These are phyloP conservation scores for Tillandsia leiboldiana DNA, from an alignment of 176 grass and related monocot species.

Conservation along the genomic window DNA sequence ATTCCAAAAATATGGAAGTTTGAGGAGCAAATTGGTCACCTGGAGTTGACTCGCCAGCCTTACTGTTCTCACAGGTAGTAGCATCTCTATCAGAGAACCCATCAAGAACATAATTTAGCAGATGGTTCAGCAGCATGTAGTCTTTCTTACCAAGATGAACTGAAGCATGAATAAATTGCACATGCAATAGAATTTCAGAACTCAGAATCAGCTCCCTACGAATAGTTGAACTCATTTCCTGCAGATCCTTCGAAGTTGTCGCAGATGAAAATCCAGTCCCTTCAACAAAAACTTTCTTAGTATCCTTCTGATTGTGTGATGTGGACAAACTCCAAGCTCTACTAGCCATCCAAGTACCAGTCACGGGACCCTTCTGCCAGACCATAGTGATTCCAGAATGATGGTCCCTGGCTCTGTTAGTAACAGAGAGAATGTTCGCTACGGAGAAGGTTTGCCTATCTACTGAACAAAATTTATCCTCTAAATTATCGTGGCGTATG, in stretches of 20 bases:
- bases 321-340: slow-evolving; percentile 68
- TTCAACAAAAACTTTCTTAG: slow-evolving; percentile 41
- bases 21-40: slow-evolving; percentile 35
- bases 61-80: slow-evolving; percentile 19
- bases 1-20: slow-evolving; percentile 61
- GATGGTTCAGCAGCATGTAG: slow-evolving; percentile 40
- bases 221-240: slow-evolving; percentile 42
- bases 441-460: slow-evolving; percentile 47
- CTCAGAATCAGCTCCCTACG: slow-evolving; percentile 65
- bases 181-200: slow-evolving; percentile 65
- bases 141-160: slow-evolving; percentile 61
- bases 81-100: slow-evolving; percentile 38
- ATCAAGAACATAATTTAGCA: slow-evolving; percentile 48
- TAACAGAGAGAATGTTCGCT: slow-evolving; percentile 71
- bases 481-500: slow-evolving; percentile 11
- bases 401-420: slow-evolving; percentile 22
- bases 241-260: slow-evolving; percentile 44
- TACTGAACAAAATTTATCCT: slow-evolving; percentile 6
- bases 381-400: slow-evolving; percentile 47
- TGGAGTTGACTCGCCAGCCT: slow-evolving; percentile 14
- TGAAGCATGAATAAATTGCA: slow-evolving; percentile 48
- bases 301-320: slow-evolving; percentile 46
- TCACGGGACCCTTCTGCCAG: slow-evolving; percentile 45
- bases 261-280: slow-evolving; percentile 66
- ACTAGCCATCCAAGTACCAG: slow-evolving; percentile 42